phyloP scores from a whole-genome alignment of 805 yeast genomes.

The Torulaspora microellipsoides region DNA sequence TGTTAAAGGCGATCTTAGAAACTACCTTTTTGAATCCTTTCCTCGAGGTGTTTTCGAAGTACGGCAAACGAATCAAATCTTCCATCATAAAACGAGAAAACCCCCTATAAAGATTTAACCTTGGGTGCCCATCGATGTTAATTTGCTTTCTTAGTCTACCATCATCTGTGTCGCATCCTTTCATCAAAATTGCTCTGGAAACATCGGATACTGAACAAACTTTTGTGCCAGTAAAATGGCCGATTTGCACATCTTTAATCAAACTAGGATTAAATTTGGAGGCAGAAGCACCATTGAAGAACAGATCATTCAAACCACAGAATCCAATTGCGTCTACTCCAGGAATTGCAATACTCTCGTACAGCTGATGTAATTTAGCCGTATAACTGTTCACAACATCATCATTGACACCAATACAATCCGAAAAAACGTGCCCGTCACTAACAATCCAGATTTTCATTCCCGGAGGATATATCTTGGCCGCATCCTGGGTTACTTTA shows the following conservation, averaged over 20 bases:
- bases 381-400: slow-evolving; percentile 48
- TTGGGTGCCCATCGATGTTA: slow-evolving; percentile 49
- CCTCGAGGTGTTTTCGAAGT: slow-evolving; percentile 38
- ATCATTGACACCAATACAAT: slow-evolving; percentile 60
- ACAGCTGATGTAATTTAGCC: slow-evolving; percentile 40
- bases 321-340: slow-evolving; percentile 37
- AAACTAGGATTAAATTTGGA: slow-evolving; percentile 27
- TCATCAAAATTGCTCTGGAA: slow-evolving; percentile 41
- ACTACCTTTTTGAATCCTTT: slow-evolving; percentile 48
- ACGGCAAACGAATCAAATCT: slow-evolving; percentile 45
- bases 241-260: slow-evolving; percentile 30
- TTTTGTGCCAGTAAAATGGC: slow-evolving; percentile 39
- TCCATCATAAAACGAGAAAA: slow-evolving; percentile 57
- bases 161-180: slow-evolving; percentile 48
- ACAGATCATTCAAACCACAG: slow-evolving; percentile 40
- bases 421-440: slow-evolving; percentile 64
- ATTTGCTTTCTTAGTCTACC: slow-evolving; percentile 65
- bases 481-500: slow-evolving; percentile 30
- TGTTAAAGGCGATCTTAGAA: slow-evolving; percentile 54
- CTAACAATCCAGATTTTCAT: slow-evolving; percentile 52
- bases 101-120: slow-evolving; percentile 51
- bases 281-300: slow-evolving; percentile 32
- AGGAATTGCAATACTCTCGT: slow-evolving; percentile 35
- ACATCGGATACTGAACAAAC: slow-evolving; percentile 38
- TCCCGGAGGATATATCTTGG: slow-evolving; percentile 50